Percentiles rank a stretch among this genome's conserved stretches.
These are phyloP conservation scores for Bombardia bombarda DNA, from an alignment of 495 filamentous ascomycete genomes.

Conservation along the genomic window DNA sequence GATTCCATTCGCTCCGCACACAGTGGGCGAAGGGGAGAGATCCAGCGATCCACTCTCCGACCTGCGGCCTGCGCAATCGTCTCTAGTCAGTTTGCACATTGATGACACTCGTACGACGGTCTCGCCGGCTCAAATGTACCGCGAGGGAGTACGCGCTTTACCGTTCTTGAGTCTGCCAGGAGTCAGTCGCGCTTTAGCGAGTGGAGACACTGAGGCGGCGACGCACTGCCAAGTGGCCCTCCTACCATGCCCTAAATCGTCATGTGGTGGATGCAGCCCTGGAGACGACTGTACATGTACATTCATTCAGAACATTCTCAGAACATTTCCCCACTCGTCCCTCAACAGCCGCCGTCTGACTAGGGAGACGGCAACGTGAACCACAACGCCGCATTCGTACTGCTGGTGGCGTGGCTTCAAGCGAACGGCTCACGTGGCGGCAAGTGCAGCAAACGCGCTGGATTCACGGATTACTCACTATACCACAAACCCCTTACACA, in stretches of 20 bases:
- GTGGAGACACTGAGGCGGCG: constrained; percentile 17
- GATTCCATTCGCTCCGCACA: not conserved
- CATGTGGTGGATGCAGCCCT: not conserved
- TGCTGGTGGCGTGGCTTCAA: too few relatives aligned
- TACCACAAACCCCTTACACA: too few relatives aligned
- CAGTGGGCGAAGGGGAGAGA: constrained; percentile 2
- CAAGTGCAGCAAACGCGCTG: too few relatives aligned
- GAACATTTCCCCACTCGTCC: too few relatives aligned
- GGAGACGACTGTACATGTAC: too few relatives aligned
- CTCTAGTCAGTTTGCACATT: constrained; percentile 18
- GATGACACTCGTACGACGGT: constrained; percentile 24
- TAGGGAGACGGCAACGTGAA: too few relatives aligned
- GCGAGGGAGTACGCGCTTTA: constrained; percentile 11
- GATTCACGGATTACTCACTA: too few relatives aligned
- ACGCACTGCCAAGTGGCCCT: constrained; percentile 8
- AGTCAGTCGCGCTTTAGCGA: constrained; percentile 21
- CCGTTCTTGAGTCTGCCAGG: constrained; percentile 12
- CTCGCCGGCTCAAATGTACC: constrained; percentile 12
- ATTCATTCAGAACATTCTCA: too few relatives aligned
- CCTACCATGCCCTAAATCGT: not conserved
- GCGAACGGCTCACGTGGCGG: too few relatives aligned
- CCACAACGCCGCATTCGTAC: too few relatives aligned
- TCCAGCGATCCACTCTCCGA: constrained; percentile 17
- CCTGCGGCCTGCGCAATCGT: constrained; percentile 9
- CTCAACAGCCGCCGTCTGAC: too few relatives aligned